These are phyloP conservation scores for Diplosphaera chodatii DNA, from an alignment of 139 green algal species.

Conservation along the genomic window DNA sequence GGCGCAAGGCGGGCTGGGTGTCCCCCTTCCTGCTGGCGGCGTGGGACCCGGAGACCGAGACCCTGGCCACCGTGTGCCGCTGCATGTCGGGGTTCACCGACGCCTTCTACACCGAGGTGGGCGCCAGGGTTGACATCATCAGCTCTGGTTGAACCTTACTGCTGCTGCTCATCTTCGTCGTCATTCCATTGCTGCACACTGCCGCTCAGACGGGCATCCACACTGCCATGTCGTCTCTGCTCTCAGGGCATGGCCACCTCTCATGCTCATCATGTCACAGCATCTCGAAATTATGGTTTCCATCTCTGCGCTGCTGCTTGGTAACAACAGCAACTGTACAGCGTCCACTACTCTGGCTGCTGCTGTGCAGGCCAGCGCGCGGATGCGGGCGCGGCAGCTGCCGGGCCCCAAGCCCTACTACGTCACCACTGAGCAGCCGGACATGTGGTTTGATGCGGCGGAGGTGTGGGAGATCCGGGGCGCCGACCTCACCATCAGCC, in stretches of 20 bases:
- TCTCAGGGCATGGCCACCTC: no score
- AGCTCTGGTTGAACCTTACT: no score
- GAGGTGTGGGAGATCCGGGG: slow-evolving; percentile 66
- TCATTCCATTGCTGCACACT: no score
- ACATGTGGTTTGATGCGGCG: slow-evolving; percentile 71
- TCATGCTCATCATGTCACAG: no score
- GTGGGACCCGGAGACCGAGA: slow-evolving; percentile 63
- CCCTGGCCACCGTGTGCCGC: slow-evolving; percentile 69
- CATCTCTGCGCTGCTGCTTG: no score
- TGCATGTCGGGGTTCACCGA: slow-evolving; percentile 90
- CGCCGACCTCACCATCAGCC: slow-evolving; percentile 71
- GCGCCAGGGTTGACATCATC: no score
- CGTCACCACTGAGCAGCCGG: slow-evolving; percentile 46
- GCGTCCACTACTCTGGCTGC: neutral
- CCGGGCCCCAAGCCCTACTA: slow-evolving; percentile 63
- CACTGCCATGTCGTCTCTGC: no score
- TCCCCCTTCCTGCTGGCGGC: slow-evolving; percentile 84
- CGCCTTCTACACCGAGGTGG: slow-evolving; percentile 72
- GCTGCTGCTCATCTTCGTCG: no score
- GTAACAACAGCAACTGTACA: no score
- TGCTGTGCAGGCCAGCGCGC: slow-evolving; percentile 22
- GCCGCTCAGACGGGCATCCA: no score
- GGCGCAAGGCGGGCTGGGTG: slow-evolving; percentile 72
- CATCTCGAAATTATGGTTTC: no score
- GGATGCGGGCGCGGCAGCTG: slow-evolving; percentile 12